Percentiles rank a stretch among this genome's conserved stretches.
These are phyloP conservation scores for Tetratostichococcus sp. DNA, from an alignment of 139 green algal genomes.

Conservation along the genomic window DNA sequence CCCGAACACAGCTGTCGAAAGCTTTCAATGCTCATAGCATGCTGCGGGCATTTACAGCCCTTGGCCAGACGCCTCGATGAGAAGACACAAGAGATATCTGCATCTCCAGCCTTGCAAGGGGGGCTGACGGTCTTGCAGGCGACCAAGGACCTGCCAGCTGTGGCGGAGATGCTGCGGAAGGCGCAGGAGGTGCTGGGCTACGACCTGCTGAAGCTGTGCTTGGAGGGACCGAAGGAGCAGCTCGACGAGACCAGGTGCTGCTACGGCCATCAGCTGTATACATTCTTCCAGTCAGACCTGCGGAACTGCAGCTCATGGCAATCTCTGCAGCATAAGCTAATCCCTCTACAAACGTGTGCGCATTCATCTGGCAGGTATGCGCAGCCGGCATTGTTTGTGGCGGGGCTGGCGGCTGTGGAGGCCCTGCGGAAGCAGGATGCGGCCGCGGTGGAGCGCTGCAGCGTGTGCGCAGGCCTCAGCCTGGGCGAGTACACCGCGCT, in stretches of 20 bases:
- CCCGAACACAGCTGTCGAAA: too few relatives aligned
- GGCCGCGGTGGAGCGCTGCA: constrained; percentile 28
- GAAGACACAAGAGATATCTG: too few relatives aligned
- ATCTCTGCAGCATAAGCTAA: too few relatives aligned
- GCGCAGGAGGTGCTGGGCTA: constrained; percentile 81
- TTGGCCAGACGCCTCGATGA: too few relatives aligned
- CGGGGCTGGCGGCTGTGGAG: constrained; percentile 81
- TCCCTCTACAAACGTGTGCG: too few relatives aligned
- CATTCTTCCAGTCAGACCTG: too few relatives aligned
- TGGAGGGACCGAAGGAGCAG: constrained; percentile 69
- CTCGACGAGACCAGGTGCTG: constrained; percentile 85
- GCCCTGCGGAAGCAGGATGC: constrained; percentile 45
- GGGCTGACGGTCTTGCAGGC: too few relatives aligned
- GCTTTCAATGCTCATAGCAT: too few relatives aligned
- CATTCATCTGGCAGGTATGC: constrained; percentile 24
- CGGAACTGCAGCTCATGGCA: too few relatives aligned
- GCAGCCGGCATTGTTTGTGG: constrained; percentile 86
- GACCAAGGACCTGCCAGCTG: constrained; percentile 60
- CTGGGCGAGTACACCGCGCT: constrained; percentile 91
- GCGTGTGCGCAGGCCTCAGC: constrained; percentile 69
- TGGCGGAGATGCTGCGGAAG: constrained; percentile 75
- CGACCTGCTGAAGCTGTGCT: constrained; percentile 73
- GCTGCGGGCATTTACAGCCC: too few relatives aligned
- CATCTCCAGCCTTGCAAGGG: too few relatives aligned
- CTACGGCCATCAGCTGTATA: too few relatives aligned